phyloP scores from a whole-genome alignment of 805 yeast genomes.

The Komagataella pastoris region DNA sequence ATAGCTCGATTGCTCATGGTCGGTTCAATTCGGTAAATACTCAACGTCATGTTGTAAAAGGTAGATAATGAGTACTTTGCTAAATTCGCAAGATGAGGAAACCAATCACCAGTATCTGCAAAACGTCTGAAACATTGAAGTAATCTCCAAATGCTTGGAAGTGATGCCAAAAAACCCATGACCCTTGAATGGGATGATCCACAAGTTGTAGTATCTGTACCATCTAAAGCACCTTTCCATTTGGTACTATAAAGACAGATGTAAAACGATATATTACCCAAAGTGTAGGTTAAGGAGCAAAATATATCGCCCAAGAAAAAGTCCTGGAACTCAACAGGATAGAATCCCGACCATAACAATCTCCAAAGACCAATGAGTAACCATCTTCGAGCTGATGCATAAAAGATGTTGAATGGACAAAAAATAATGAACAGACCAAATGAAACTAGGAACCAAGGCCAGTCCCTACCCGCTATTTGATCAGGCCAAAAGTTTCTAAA shows the following conservation, averaged over 20 bases:
- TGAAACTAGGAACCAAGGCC: constrained; percentile 72
- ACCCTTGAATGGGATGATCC: constrained; percentile 65
- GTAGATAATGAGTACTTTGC: constrained; percentile 59
- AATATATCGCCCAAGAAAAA: constrained; percentile 87
- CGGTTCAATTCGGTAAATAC: constrained; percentile 61
- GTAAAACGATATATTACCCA: constrained; percentile 76
- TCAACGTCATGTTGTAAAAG: constrained; percentile 55
- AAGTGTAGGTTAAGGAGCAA: constrained; percentile 77
- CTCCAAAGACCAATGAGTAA: constrained; percentile 58
- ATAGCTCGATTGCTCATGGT: constrained; percentile 30
- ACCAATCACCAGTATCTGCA: constrained; percentile 88
- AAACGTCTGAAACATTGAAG: constrained; percentile 87
- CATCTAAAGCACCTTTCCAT: constrained; percentile 43
- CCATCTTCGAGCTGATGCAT: constrained; percentile 66
- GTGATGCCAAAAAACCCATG: constrained; percentile 73
- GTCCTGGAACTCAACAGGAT: constrained; percentile 91
- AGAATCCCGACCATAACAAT: constrained; percentile 67
- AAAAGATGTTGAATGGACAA: constrained; percentile 48
- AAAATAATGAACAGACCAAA: constrained; percentile 31
- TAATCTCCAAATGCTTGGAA: constrained; percentile 86
- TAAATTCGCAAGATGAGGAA: constrained; percentile 91
- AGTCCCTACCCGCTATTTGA: constrained; percentile 47
- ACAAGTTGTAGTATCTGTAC: constrained; percentile 32
- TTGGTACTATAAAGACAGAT: constrained; percentile 68
- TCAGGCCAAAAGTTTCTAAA: constrained; percentile 56